phyloP scores from a whole-genome alignment of 2,329 filamentous ascomycete genomes.

The Periglandula ipomoeae region DNA sequence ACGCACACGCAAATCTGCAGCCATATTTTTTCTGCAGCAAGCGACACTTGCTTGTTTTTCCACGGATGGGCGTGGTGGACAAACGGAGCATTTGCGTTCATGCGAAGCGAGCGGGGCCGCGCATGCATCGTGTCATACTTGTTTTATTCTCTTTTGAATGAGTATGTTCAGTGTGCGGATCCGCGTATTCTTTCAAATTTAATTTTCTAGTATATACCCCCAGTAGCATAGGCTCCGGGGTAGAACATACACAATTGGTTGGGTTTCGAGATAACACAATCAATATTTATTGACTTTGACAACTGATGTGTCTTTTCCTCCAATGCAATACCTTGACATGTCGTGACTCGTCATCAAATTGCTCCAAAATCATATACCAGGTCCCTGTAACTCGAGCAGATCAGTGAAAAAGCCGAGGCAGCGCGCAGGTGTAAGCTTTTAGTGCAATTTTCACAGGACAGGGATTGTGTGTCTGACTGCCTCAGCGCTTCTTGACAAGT shows the following conservation, averaged over 20 bases:
- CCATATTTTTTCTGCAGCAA: neutral
- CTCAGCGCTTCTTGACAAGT: conserved; percentile 16
- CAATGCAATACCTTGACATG: too few species aligned
- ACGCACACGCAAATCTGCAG: neutral
- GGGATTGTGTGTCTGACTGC: neutral
- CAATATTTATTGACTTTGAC: neutral
- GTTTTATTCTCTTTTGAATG: conserved; percentile 9
- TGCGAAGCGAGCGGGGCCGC: neutral
- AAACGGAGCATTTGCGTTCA: neutral
- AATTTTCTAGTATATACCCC: conserved; percentile 27
- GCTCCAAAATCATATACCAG: too few species aligned
- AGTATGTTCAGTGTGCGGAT: neutral
- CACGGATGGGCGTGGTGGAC: neutral
- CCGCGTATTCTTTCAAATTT: conserved; percentile 11
- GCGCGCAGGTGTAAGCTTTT: too few species aligned
- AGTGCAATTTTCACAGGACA: too few species aligned
- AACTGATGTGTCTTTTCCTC: neutral
- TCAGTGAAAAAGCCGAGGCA: too few species aligned
- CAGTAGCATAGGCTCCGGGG: conserved; percentile 23
- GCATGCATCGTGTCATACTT: neutral
- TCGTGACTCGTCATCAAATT: too few species aligned
- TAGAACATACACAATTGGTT: conserved; percentile 7
- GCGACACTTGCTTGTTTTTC: neutral
- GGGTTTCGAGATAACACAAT: neutral
- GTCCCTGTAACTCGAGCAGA: too few species aligned